Evolutionary conservation across 2,329 filamentous ascomycete species (phyloP), one percentile per base, ranked within the genome.

Genomic region (Coniella vitis): DNA sequence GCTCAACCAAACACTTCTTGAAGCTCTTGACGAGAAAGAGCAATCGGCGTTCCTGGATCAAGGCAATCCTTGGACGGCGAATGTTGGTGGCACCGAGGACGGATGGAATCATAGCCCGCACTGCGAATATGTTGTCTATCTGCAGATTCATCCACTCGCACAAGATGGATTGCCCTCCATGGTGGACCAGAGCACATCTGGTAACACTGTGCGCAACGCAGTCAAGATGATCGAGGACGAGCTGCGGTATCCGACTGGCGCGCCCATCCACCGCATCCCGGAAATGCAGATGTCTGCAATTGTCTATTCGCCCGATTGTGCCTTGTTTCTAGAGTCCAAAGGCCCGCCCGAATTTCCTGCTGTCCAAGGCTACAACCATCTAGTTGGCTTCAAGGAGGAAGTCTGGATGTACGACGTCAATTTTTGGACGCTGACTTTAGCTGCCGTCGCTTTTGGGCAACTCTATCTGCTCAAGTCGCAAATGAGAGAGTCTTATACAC

Each of bases 41-140:
- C 67, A 71, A 56, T 67, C 72, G 52, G 63, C 71, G 50, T 72
- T 77, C 63, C 65, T 72, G 57, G 77, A 85, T 59, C 71, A 77
- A 16, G 74, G 71, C 25, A 83, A 87, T 58, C 87, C 90, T 0
- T 96, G 89, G 89, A 79, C 82, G 3, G 86, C 87, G 2, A 79
- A 80, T 47, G 69, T 81, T 3, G 79, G 85, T 53, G 79, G 73
- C 5, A 68, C 75, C 10, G 74, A 78, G 19, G 83, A 85, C 53
- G 69, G 75, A 10, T 72, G 70, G 49, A 75, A 76, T 51, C 77
- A 81, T 16, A 67, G 76, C 31, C 88, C 89, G 0, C 86, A 87
- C 57, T 98, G 93, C 73, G 93, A 98, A 65, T 89, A 89, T 60
- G 71, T 98, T 43, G 70, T 95, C 47, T 97, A 90, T 64, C 71